These are phyloP conservation scores for Saksenaea oblongispora DNA, from an alignment of 371 early-diverging fungal genomes.

Conservation along the genomic window DNA sequence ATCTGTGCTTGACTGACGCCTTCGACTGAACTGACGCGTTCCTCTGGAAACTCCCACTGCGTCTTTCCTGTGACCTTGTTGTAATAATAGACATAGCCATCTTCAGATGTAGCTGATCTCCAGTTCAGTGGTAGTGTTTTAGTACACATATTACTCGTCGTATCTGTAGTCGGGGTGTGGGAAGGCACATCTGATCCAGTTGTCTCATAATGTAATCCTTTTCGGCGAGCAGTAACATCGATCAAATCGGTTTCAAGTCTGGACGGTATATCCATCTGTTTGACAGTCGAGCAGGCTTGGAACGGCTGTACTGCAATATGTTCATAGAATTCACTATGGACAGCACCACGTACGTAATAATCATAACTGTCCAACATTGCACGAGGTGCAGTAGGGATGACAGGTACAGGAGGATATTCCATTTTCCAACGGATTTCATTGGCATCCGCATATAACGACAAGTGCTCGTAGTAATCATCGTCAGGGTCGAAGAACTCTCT, in stretches of 20 bases:
- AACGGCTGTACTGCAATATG: neutral
- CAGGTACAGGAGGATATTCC: conserved; percentile 26
- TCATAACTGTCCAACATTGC: conserved; percentile 18
- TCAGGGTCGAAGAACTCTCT: conserved; percentile 45
- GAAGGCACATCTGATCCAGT: conserved; percentile 41
- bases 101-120: conserved; percentile 33
- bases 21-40: conserved; percentile 31
- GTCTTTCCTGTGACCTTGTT: conserved; percentile 38
- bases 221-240: neutral
- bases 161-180: neutral
- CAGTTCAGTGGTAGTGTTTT: conserved; percentile 35
- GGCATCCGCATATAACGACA: conserved; percentile 16
- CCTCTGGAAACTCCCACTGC: conserved; percentile 48
- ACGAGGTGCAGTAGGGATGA: conserved; percentile 31
- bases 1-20: conserved; percentile 29
- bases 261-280: neutral
- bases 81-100: conserved; percentile 45
- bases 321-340: neutral
- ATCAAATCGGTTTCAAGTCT: neutral
- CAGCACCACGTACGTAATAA: neutral
- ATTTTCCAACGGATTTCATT: conserved; percentile 21
- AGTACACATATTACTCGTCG: neutral
- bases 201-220: neutral
- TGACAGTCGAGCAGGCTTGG: neutral
- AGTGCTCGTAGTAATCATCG: conserved; percentile 38